Conservation (phyloP, 768 basidiomycete genomes). For the Rhizopogon vulgaris region DNA sequence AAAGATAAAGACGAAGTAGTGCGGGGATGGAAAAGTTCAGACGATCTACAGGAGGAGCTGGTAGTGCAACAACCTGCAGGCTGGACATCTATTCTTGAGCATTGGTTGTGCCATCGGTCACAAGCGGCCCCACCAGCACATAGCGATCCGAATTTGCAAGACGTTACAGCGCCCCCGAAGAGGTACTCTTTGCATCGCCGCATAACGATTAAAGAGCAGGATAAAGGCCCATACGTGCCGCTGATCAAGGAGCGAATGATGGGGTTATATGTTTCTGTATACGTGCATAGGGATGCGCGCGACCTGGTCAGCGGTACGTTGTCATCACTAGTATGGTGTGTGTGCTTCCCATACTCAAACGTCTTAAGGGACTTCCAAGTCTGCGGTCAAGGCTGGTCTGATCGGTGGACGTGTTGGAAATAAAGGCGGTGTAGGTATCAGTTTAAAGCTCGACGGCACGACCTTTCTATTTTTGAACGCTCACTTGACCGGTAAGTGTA, state of each 20-base stretch:
- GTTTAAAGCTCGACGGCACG: conserved; percentile 73
- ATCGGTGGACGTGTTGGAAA: conserved; percentile 91
- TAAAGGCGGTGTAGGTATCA: conserved; percentile 90
- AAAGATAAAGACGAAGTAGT: conserved; percentile 31
- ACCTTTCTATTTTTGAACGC: conserved; percentile 88
- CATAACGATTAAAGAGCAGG: conserved; percentile 34
- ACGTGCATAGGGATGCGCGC: conserved; percentile 66
- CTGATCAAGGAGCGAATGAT: conserved; percentile 87
- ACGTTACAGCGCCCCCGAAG: conserved; percentile 36
- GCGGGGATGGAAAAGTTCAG: conserved; percentile 28
- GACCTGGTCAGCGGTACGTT: conserved; percentile 54
- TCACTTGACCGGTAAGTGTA: conserved; percentile 69
- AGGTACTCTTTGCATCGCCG: conserved; percentile 39
- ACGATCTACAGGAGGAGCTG: conserved; percentile 29
- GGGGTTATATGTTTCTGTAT: conserved; percentile 79
- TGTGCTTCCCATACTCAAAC: background rate
- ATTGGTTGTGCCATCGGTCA: conserved; percentile 52
- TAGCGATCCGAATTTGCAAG: conserved; percentile 15
- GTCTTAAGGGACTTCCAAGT: conserved; percentile 56
- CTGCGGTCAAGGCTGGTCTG: conserved; percentile 81
- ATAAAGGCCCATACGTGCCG: conserved; percentile 75
- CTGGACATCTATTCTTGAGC: conserved; percentile 74
- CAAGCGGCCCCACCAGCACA: conserved; percentile 18
- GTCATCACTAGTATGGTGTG: background rate
- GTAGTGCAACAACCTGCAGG: conserved; percentile 35